phyloP scores from a whole-genome alignment of 129 eudicot species.

The Lonicera japonica region DNA sequence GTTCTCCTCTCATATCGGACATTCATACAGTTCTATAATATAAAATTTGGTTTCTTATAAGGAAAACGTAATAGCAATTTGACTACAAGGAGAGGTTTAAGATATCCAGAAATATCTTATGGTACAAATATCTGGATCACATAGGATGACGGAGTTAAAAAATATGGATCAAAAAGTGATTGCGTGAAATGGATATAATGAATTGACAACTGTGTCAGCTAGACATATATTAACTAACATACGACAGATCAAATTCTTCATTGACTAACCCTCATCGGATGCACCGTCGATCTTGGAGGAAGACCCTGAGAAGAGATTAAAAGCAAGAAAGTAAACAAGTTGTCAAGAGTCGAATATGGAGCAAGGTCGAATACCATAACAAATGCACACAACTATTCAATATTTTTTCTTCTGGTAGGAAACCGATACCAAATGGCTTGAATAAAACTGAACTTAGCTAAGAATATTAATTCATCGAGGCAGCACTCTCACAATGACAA shows the following conservation, averaged over 20 bases:
- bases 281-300: conserved; percentile 97
- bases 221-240: not conserved
- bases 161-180: not conserved
- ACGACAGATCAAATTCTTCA: conserved; percentile 3
- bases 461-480: too few relatives aligned
- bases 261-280: conserved; percentile 93
- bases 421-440: too few relatives aligned
- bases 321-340: not conserved
- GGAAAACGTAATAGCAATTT: too few relatives aligned
- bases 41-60: too few relatives aligned
- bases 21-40: too few relatives aligned
- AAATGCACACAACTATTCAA: too few relatives aligned
- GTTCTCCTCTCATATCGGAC: too few relatives aligned
- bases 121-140: not conserved
- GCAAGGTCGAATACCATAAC: not conserved
- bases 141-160: not conserved
- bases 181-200: not conserved
- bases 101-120: not conserved
- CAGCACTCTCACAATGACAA: not conserved
- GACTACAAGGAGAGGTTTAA: not conserved
- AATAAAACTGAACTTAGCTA: too few relatives aligned
- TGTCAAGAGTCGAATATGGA: not conserved
- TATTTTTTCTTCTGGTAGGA: too few relatives aligned
- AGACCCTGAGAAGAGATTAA: conserved; percentile 50
- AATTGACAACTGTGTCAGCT: too few relatives aligned